phyloP scores from a whole-genome alignment of 176 grass and related monocot genomes.

The Zizania latifolia region DNA sequence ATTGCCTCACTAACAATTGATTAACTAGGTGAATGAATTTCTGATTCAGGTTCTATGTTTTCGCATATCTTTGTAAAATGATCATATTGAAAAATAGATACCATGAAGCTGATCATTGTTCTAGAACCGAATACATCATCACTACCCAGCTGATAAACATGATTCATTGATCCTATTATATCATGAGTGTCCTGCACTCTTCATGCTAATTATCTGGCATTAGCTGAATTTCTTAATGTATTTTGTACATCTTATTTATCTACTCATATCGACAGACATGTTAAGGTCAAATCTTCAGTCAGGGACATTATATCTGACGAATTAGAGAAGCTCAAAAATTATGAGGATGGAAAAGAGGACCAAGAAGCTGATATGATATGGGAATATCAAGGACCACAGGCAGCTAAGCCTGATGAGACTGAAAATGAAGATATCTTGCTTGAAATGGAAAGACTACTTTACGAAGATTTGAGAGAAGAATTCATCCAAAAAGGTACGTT shows the following conservation, averaged over 20 bases:
- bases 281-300: conserved; percentile 49
- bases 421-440: too few species aligned
- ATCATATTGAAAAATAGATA: background rate
- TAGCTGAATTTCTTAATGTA: too few species aligned
- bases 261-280: conserved; percentile 32
- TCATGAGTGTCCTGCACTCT: background rate
- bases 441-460: too few species aligned
- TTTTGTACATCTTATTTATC: conserved; percentile 12
- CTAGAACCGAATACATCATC: background rate
- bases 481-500: too few species aligned
- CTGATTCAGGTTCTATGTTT: background rate
- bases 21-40: background rate
- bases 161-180: too few species aligned
- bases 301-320: conserved; percentile 71
- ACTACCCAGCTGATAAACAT: too few species aligned
- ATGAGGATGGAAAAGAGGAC: conserved; percentile 27
- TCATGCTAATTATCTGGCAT: background rate
- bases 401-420: too few species aligned
- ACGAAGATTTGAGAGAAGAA: too few species aligned
- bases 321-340: conserved; percentile 67
- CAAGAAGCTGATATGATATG: too few species aligned
- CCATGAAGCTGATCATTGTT: background rate
- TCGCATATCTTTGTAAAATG: background rate
- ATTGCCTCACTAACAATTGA: background rate
- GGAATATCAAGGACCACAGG: too few species aligned